These are phyloP conservation scores for Pseudofabraea citricarpa DNA, from an alignment of 2,329 filamentous ascomycete genomes.

Conservation along the genomic window DNA sequence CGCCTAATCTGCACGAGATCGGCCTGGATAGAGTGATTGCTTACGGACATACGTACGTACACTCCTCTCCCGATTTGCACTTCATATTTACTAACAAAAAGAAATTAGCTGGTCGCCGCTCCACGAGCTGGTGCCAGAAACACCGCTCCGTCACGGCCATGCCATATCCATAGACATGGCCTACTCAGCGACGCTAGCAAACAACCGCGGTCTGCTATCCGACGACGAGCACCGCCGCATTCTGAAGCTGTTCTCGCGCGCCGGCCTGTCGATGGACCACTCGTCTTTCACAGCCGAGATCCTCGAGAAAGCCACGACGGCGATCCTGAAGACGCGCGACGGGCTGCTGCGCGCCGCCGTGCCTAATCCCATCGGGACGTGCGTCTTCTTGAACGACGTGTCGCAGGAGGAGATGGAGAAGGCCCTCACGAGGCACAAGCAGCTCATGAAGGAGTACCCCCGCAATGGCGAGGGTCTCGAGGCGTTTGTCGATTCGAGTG, in stretches of 20 bases:
- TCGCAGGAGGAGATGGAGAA: conserved; percentile 54
- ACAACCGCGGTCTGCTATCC: conserved; percentile 55
- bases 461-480: conserved; percentile 62
- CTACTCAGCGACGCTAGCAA: conserved; percentile 65
- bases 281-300: conserved; percentile 61
- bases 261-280: conserved; percentile 69
- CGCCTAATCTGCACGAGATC: conserved; percentile 69
- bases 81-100: conserved; percentile 5
- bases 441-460: conserved; percentile 56
- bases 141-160: conserved; percentile 66
- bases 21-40: conserved; percentile 68
- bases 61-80: no score
- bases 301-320: conserved; percentile 59
- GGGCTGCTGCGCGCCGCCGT: conserved; percentile 64
- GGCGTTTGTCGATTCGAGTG: conserved; percentile 63
- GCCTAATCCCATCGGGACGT: conserved; percentile 61
- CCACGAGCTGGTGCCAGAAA: conserved; percentile 64
- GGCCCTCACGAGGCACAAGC: conserved; percentile 59
- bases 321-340: conserved; percentile 68
- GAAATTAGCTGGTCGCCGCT: conserved; percentile 59
- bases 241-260: conserved; percentile 63
- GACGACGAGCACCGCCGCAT: conserved; percentile 57
- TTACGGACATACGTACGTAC: conserved; percentile 63
- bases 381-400: conserved; percentile 66
- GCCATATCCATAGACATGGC: conserved; percentile 75